Percentiles rank a stretch among this genome's conserved stretches.
Evolutionary conservation across 805 yeast species (phyloP).

Genomic region (Lipomyces starkeyi): DNA sequence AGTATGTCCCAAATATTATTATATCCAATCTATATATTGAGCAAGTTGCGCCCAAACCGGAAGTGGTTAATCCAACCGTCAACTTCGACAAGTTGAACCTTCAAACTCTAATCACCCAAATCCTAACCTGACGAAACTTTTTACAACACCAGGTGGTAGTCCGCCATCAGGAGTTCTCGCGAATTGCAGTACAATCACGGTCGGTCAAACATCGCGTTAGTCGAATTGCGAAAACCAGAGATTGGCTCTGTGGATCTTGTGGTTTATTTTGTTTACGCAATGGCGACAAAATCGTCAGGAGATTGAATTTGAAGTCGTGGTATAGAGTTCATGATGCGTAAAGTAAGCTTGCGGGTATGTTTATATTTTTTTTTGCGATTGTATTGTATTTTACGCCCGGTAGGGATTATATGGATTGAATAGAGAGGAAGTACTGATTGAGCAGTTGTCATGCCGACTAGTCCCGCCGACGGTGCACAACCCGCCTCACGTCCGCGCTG

Average conservation of each 20-base stretch:
- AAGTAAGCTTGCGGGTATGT: not conserved
- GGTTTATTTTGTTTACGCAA: not conserved
- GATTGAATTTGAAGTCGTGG: not conserved
- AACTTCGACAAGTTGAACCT: not conserved
- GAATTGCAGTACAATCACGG: too few species aligned
- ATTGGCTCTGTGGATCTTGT: too few species aligned
- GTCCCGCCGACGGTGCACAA: not conserved
- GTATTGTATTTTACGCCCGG: too few species aligned
- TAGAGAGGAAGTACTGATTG: not conserved
- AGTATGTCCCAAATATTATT: too few species aligned
- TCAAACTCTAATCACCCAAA: not conserved
- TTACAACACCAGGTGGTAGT: too few species aligned
- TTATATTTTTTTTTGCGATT: not conserved
- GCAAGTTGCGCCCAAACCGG: too few species aligned
- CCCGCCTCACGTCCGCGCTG: not conserved
- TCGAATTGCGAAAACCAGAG: not conserved
- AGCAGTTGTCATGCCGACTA: not conserved
- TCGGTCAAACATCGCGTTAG: too few species aligned
- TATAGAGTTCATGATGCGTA: not conserved
- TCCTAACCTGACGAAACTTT: not conserved
- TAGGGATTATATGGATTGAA: too few species aligned
- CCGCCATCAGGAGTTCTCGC: too few species aligned
- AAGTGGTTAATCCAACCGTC: too few species aligned
- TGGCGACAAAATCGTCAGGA: not conserved
- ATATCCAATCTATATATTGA: too few species aligned